Evolutionary conservation across 768 basidiomycete genomes (phyloP), one percentile per base, ranked within the genome.

Genomic region (Phaffia tasmanica): DNA sequence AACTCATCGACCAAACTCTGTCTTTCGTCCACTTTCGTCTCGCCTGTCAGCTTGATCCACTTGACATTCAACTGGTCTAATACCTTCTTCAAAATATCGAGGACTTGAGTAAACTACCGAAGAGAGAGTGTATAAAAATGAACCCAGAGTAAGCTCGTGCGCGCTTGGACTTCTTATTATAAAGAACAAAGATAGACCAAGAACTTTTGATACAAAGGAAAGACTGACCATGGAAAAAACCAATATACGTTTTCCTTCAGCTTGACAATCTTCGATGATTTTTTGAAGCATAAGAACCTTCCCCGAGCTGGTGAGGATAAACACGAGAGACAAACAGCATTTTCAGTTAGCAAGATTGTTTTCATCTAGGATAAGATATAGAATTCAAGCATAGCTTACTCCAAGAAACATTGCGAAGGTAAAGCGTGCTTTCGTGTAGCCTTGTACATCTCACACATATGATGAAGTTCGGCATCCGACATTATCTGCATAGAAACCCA

Each of bases 1-100:
- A 95, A 98, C 75, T 95, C 90, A 73, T 99, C 95, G 0, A 98
- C 94, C 15, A 98, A 76, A 5, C 86, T 84, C 75, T 98, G 95
- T 19, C 94, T 85, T 57, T 91, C 84, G 72, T 93, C 91, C 29
- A 98, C 95, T 56, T 88, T 84, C 0, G 95, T 99, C 59, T 87
- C 86, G 1, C 95, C 95, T 0, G 94, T 98, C 55, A 99, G 80
- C 46, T 94, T 75, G 32, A 89, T 81, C 76, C 85, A 95, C 71
- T 84, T 85, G 73, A 87, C 82, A 23, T 82, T 77, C 74, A 82
- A 81, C 65, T 86, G 80, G 64, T 85, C 85, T 42, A 99, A 80
- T 18, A 95, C 81, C 42, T 83, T 83, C 79, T 90, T 85, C 14
- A 99, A 80, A 71, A 98, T 94, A 74, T 98, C 91, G 59, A 99